These are phyloP conservation scores for Ulmus americana DNA, from an alignment of 331 rosid species.

Conservation along the genomic window DNA sequence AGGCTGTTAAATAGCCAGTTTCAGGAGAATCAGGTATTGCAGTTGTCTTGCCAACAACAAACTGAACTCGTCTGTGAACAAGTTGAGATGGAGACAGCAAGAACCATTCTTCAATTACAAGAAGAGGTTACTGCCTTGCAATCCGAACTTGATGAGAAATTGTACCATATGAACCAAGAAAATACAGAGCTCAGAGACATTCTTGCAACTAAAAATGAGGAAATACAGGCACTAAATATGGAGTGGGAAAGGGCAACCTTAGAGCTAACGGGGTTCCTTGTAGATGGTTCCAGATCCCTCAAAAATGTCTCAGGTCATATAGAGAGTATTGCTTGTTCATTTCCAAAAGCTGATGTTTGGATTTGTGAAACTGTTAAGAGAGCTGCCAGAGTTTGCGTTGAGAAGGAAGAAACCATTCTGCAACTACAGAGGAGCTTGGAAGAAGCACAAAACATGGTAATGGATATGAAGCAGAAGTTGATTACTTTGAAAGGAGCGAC, in stretches of 20 bases:
- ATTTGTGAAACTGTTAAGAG: slow-evolving; percentile 57
- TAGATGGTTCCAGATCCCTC: slow-evolving; percentile 84
- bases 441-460: slow-evolving; percentile 60
- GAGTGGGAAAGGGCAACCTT: slow-evolving; percentile 80
- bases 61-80: slow-evolving; percentile 66
- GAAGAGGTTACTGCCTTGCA: slow-evolving; percentile 74
- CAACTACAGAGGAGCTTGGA: slow-evolving; percentile 64
- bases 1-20: slow-evolving; percentile 50
- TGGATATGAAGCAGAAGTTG: slow-evolving; percentile 69
- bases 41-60: slow-evolving; percentile 52
- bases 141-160: slow-evolving; percentile 55
- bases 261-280: slow-evolving; percentile 77
- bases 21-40: slow-evolving; percentile 51
- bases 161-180: slow-evolving; percentile 52
- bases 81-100: slow-evolving; percentile 87
- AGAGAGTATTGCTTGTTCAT: slow-evolving; percentile 60
- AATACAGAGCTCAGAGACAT: slow-evolving; percentile 48
- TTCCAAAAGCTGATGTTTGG: slow-evolving; percentile 54
- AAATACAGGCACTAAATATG: slow-evolving; percentile 39
- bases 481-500: slow-evolving; percentile 72
- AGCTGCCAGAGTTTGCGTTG: slow-evolving; percentile 64
- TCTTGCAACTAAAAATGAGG: slow-evolving; percentile 66
- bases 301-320: slow-evolving; percentile 68
- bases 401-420: slow-evolving; percentile 82
- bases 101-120: slow-evolving; percentile 81